Base-by-base conservation (phyloP, 768 basidiomycete species). In the Xanthoconium purpureum region DNA sequence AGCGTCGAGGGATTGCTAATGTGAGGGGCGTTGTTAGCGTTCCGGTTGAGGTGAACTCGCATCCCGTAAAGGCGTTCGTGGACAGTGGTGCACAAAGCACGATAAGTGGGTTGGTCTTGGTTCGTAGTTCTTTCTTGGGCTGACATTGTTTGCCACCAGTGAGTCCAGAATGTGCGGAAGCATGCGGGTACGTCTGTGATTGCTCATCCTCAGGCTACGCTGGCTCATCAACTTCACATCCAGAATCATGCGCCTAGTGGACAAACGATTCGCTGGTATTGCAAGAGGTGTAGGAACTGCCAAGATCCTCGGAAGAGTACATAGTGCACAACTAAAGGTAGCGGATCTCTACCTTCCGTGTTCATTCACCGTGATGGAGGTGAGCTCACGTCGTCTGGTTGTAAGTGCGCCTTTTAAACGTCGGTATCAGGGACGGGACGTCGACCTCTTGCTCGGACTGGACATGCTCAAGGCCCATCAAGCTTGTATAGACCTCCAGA, bases 391-490 rank as follows among this genome's bases (percentile, higher is more conserved):
- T n/a, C 12, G 12, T 18, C 11, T 13, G 32, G 38, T 30, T 18
- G 43, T 28, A 8, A 50, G 38, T 17, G 13, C 29, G n/a, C 10
- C 1, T 10, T 13, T 17, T 13, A 7, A 12, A 35, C 12, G 4
- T 20, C 14, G 49, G n/a, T 29, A 10, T 17, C 55, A 94, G 90
- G 94, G 94, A 37, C 84, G 87, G 33, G 87, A 90, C 55, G 94
- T 98, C 45, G 96, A 98, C 67, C 84, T 99, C n/a, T 78, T 99
- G 4, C 87, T 99, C 40, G 97, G 97, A 8, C 81, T 99, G n/a
- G 97, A 99, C 79, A 98, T 98, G 97, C 84, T 98, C 58, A 98
- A 94, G 73, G 91, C 94, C 0, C 91, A 98, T 70, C 94, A 97
- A 68, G 96, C 94, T 6, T 91, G 87, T 66, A 98, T 99, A 70